A percentile compares a stretch with the other conserved stretches of the same genome.
These are phyloP conservation scores for Tylopilus subfusipes DNA, from an alignment of 768 basidiomycete genomes.

Conservation along the genomic window DNA sequence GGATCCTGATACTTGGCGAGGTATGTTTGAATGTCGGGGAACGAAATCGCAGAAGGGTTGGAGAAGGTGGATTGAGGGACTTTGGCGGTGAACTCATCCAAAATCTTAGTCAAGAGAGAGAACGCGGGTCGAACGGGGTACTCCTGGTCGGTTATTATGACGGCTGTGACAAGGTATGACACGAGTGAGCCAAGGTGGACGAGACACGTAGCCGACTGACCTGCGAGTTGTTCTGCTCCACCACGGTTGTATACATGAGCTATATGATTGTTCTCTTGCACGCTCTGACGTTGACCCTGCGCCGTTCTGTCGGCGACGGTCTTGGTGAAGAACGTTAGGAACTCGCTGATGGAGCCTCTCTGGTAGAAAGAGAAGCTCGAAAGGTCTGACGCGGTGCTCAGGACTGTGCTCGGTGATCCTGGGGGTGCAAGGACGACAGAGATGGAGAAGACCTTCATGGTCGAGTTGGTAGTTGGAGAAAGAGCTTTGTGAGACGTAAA, in stretches of 20 bases:
- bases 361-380: slow-evolving; percentile 95
- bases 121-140: slow-evolving; percentile 97
- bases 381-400: slow-evolving; percentile 73
- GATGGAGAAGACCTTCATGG: slow-evolving; percentile 86
- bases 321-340: slow-evolving; percentile 91
- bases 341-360: slow-evolving; percentile 80
- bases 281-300: slow-evolving; percentile 86
- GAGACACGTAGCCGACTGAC: slow-evolving; percentile 39
- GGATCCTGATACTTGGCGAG: slow-evolving; percentile 96
- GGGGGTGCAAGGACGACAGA: slow-evolving; percentile 69
- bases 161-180: slow-evolving; percentile 46
- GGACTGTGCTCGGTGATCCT: slow-evolving; percentile 56
- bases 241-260: slow-evolving; percentile 93
- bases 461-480: slow-evolving; percentile 18
- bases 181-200: background rate
- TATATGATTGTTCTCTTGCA: slow-evolving; percentile 90
- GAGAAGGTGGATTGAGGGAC: slow-evolving; percentile 68
- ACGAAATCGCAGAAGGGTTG: slow-evolving; percentile 67
- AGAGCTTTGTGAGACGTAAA: slow-evolving; percentile 8
- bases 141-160: slow-evolving; percentile 92
- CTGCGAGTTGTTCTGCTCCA: slow-evolving; percentile 80
- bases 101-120: slow-evolving; percentile 86
- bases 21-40: slow-evolving; percentile 72
- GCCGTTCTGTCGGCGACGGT: slow-evolving; percentile 88
- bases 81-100: slow-evolving; percentile 87